A percentile compares a stretch with the other conserved stretches of the same genome.
phyloP scores from a whole-genome alignment of 2,329 filamentous ascomycete species.

The Talaromyces sp. region DNA sequence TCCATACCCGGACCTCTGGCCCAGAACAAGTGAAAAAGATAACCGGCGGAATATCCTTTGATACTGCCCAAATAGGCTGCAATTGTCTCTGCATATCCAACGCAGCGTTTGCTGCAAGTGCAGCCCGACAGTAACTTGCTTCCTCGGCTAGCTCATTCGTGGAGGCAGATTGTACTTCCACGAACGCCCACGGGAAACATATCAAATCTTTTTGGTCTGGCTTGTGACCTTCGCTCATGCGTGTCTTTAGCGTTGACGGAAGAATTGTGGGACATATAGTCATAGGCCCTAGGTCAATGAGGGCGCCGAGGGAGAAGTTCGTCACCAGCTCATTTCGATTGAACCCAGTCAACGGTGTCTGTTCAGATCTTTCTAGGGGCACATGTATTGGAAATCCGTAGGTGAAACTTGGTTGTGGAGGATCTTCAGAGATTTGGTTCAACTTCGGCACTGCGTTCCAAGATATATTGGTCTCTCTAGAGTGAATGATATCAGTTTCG shows the following conservation, averaged over 20 bases:
- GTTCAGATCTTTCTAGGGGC: neutral
- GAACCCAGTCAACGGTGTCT: neutral
- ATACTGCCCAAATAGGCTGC: neutral
- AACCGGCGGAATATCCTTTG: neutral
- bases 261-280: neutral
- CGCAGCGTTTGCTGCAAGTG: neutral
- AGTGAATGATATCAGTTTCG: neutral
- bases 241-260: neutral
- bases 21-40: slow-evolving; percentile 8
- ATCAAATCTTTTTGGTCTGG: neutral
- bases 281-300: neutral
- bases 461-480: neutral
- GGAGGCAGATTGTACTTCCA: neutral
- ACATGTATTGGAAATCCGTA: slow-evolving; percentile 8
- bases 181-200: slow-evolving; percentile 13
- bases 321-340: neutral
- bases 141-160: neutral
- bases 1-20: slow-evolving; percentile 4
- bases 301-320: slow-evolving; percentile 6
- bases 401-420: neutral
- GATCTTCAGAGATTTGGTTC: neutral
- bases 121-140: slow-evolving; percentile 9
- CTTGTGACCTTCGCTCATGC: neutral
- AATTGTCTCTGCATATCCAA: neutral
- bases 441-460: neutral